phyloP scores from a whole-genome alignment of 2,329 filamentous ascomycete species.

The Fusarium albosuccineum region DNA sequence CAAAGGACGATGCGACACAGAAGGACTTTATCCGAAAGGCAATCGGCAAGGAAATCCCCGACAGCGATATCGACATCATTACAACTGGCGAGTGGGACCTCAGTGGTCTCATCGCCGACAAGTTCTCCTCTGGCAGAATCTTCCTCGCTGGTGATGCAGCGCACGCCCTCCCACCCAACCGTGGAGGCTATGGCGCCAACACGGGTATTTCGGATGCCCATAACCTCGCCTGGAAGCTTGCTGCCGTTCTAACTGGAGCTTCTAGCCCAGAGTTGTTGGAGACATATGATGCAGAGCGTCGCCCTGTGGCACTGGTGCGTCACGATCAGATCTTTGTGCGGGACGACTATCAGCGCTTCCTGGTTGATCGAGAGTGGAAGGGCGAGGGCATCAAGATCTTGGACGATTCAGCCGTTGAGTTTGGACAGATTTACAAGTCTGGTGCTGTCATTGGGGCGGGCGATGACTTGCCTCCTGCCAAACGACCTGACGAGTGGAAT shows the following conservation, averaged over 20 bases:
- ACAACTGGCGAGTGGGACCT: slow-evolving; percentile 41
- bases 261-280: slow-evolving; percentile 46
- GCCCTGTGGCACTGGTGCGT: slow-evolving; percentile 48
- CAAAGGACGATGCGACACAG: slow-evolving; percentile 14
- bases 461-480: slow-evolving; percentile 17
- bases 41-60: slow-evolving; percentile 19
- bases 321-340: slow-evolving; percentile 44
- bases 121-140: slow-evolving; percentile 48
- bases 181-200: slow-evolving; percentile 52
- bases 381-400: slow-evolving; percentile 8
- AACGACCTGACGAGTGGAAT: slow-evolving; percentile 40
- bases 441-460: not conserved
- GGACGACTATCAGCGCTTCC: slow-evolving; percentile 36
- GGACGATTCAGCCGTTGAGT: slow-evolving; percentile 32
- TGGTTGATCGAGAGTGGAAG: slow-evolving; percentile 18
- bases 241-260: slow-evolving; percentile 47
- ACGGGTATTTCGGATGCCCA: slow-evolving; percentile 55
- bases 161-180: slow-evolving; percentile 52
- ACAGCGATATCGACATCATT: slow-evolving; percentile 34
- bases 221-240: slow-evolving; percentile 59
- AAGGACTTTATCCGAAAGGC: slow-evolving; percentile 29
- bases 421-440: slow-evolving; percentile 30
- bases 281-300: slow-evolving; percentile 56
- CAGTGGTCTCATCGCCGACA: slow-evolving; percentile 42
- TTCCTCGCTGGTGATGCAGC: slow-evolving; percentile 52